Conservation (phyloP, 2,329 filamentous ascomycete species). For the Gnomoniopsis smithogilvyi region DNA sequence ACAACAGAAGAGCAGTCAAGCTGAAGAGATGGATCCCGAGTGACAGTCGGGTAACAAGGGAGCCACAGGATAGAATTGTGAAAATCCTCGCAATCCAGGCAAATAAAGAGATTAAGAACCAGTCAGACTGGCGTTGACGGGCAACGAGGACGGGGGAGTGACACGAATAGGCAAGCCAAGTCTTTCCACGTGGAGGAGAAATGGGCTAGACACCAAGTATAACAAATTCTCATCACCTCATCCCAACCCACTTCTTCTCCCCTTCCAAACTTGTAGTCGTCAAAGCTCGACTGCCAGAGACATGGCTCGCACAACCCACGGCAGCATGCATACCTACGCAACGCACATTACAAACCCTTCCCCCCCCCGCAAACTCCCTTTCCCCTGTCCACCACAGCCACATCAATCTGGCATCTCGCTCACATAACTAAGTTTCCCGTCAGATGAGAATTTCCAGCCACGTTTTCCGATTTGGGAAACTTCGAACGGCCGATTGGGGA, state of each 20-base stretch:
- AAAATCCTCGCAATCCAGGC: too few relatives aligned
- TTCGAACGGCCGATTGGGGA: too few relatives aligned
- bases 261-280: background rate
- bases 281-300: background rate
- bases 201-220: background rate
- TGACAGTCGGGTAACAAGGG: background rate
- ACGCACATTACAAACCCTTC: background rate
- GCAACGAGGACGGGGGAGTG: background rate
- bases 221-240: background rate
- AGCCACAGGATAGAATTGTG: too few relatives aligned
- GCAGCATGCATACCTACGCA: constrained; percentile 11
- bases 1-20: background rate
- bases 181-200: too few relatives aligned
- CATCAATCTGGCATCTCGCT: background rate
- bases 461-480: too few relatives aligned
- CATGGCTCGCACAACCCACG: constrained; percentile 11
- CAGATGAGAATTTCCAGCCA: too few relatives aligned
- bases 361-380: background rate
- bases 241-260: background rate
- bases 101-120: background rate
- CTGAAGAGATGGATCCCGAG: background rate
- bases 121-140: background rate
- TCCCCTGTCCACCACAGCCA: background rate
- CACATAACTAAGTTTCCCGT: too few relatives aligned
- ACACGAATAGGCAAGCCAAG: background rate